Evolutionary conservation across 1,139 yeast genomes (phyloP), one percentile per base, ranked within the genome.

Genomic region (Lodderomyces parapsilosis): DNA sequence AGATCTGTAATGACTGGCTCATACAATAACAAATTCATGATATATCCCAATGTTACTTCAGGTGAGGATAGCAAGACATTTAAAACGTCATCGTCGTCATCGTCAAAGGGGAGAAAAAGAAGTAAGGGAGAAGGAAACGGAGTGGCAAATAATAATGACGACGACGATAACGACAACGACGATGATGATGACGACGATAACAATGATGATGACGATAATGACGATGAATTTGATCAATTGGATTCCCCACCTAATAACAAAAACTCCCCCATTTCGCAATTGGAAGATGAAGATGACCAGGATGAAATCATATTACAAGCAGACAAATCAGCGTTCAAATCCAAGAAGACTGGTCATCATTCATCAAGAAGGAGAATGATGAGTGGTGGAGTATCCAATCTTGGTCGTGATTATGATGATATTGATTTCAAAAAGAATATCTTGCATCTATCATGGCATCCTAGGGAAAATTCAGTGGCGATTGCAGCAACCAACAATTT

Each of bases 381-480:
- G 69, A 68, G 73, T 50, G 75, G 74, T 10, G 55, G 60, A 23
- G 40, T 24, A 14, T 15, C 34, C 14, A 34, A 34, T 27, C 25
- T 22, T 47, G 57, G 62, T 38, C 63, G 66, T 56, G 95, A 86
- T 58, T 82, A 85, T 62, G 95, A 88, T 62, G 84, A 83, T 52
- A 86, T 91, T 57, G 98, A 94, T 66, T 93, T 90, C 71, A 90
- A 91, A 66, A 91, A 91, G 77, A 86, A 90, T 66, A 91, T 94
- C 52, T 77, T 93, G 66, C 98, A 93, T 69, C 76, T 90, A 65
- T 90, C 98, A 60, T 94, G 99, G 99, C 99, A 94, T 71, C 99
- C 99, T 51, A 78, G 76, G 58, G 99, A 94, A 69, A 89, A 93
- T 68, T 85, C 95, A 41, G 96, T 94, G 53, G 99, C 99, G 36